Base-by-base conservation (phyloP, 1,139 yeast genomes). In the Magnusiomyces sp. region DNA sequence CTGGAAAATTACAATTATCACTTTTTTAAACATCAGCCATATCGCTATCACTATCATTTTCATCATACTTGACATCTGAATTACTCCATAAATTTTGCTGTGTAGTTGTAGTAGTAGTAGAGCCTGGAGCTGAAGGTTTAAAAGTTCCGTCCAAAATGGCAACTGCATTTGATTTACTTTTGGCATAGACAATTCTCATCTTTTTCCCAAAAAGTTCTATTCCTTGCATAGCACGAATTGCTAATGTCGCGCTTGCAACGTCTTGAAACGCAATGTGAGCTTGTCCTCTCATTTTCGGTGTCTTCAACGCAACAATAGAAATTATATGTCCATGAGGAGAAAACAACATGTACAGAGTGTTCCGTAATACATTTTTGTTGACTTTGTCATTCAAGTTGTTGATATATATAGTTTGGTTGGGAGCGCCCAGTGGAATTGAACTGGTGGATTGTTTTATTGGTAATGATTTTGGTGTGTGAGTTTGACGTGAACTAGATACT, bases 251-350 rank as follows among this genome's bases (percentile, higher is more conserved):
- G 44, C 74, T 73, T 5, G 70, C 69, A 1, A 71, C 56, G 42
- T 73, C 72, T 27, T 75, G 72, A 52, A 81, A 77, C 5, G 79
- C 74, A 1, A 87, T 65, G 69, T 84, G 88, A 0, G 94, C 95
- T 63, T 84, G 94, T 0, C 95, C 95, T 40, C 90, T 71, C 71
- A 80, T 72, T 56, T 71, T 71, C 13, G 71, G 68, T 17, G 73
- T 70, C 48, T 73, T 72, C 46, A 73, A 61, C 9, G 75, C 70
- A 32, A 74, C 70, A 23, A 87, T 72, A 37, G 78, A 79, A 2
- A 84, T 62, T 1, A 87, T 73, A 56, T 80, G 87, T 1, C 94
- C 95, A 61, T 74, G 83, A 0, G 83, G 72, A 16, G 84, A 72
- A 59, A 83, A 83, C 6, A 83, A 64, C 49, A 83, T 62, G 62